phyloP scores from a whole-genome alignment of 2,329 filamentous ascomycete species.

The Xylariaceae sp. region DNA sequence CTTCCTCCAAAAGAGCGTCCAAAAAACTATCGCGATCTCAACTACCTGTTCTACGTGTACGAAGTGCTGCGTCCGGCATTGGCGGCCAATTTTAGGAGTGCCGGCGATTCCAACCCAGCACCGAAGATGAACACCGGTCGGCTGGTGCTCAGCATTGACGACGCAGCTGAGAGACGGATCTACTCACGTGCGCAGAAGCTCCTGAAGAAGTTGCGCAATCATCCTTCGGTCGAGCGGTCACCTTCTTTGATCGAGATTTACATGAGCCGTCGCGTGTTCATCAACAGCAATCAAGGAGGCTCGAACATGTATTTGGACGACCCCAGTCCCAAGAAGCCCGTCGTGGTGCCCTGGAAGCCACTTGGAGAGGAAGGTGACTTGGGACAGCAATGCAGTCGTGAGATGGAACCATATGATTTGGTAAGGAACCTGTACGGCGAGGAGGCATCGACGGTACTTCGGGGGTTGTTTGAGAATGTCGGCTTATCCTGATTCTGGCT shows the following conservation, averaged over 20 bases:
- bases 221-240: slow-evolving; percentile 1
- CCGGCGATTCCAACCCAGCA: not conserved
- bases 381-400: not conserved
- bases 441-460: slow-evolving; percentile 2
- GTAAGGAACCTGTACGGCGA: slow-evolving; percentile 3
- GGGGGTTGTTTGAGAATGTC: slow-evolving; percentile 1
- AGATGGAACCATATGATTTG: slow-evolving; percentile 4
- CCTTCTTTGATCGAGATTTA: slow-evolving; percentile 5
- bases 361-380: not conserved
- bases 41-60: slow-evolving; percentile 6
- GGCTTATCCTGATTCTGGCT: not conserved
- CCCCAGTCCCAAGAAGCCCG: slow-evolving; percentile 3
- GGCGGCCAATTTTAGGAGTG: not conserved
- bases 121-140: slow-evolving; percentile 2
- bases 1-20: slow-evolving; percentile 4
- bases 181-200: slow-evolving; percentile 5
- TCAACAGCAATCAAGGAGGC: slow-evolving; percentile 4
- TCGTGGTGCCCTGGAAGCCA: slow-evolving; percentile 3
- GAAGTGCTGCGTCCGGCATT: slow-evolving; percentile 4
- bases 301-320: slow-evolving; percentile 5
- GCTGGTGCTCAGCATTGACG: slow-evolving; percentile 5
- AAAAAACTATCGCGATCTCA: slow-evolving; percentile 3
- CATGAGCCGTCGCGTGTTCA: slow-evolving; percentile 4
- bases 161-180: slow-evolving; percentile 4
- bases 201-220: slow-evolving; percentile 3